Percentiles rank a stretch among this genome's conserved stretches.
Conservation (phyloP, 176 grass and related monocot species). For the Juncus inflexus region DNA sequence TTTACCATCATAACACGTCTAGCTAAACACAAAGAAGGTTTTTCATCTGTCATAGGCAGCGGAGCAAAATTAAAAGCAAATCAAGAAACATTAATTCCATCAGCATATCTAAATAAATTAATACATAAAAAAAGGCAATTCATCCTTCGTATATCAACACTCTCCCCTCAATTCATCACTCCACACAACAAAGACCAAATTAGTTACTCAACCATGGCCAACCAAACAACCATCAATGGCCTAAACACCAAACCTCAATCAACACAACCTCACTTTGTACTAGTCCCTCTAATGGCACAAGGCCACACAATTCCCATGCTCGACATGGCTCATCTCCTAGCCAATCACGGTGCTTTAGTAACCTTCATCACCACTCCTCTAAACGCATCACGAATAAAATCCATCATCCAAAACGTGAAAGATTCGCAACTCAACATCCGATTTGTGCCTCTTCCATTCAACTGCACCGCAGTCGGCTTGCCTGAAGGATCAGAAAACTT, state of each 20-base stretch:
- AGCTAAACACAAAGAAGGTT: too few species aligned
- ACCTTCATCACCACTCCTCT: constrained; percentile 37
- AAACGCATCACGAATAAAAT: constrained; percentile 29
- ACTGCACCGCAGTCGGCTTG: constrained; percentile 5
- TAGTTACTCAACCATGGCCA: too few species aligned
- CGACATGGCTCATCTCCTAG: constrained; percentile 33
- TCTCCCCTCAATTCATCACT: too few species aligned
- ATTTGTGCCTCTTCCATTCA: constrained; percentile 26
- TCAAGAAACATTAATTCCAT: too few species aligned
- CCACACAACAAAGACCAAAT: too few species aligned
- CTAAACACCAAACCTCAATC: constrained; percentile 1
- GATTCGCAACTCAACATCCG: constrained; percentile 6
- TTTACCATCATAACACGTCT: too few species aligned
- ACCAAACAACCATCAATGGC: background rate
- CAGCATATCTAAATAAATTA: too few species aligned
- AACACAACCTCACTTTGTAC: constrained; percentile 31
- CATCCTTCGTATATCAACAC: too few species aligned
- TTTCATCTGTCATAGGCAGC: too few species aligned
- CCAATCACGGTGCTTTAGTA: constrained; percentile 19
- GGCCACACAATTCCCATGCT: constrained; percentile 39
- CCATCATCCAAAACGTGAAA: constrained; percentile 21
- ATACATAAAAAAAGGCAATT: too few species aligned
- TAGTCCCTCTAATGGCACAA: constrained; percentile 31
- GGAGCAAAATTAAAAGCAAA: too few species aligned
- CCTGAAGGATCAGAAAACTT: constrained; percentile 30